Evolutionary conservation across 768 basidiomycete genomes (phyloP).

Genomic region (Mycena pura): DNA sequence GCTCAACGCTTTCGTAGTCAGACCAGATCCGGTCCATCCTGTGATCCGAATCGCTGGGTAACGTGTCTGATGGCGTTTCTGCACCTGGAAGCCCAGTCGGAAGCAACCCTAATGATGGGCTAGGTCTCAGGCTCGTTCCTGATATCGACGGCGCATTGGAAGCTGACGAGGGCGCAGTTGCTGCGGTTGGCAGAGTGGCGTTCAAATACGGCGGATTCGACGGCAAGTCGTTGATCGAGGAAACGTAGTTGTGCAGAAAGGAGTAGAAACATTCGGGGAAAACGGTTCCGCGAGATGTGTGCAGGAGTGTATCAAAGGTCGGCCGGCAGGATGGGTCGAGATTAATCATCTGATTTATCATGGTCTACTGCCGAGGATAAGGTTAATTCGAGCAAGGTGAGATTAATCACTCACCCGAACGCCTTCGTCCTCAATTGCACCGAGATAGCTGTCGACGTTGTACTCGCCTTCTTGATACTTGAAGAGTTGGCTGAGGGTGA

Average conservation of each 20-base stretch:
- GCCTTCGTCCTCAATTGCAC: constrained; percentile 78
- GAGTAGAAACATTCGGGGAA: constrained; percentile 96
- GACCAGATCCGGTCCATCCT: constrained; percentile 84
- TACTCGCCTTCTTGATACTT: constrained; percentile 91
- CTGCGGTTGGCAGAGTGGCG: constrained; percentile 41
- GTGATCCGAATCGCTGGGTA: constrained; percentile 87
- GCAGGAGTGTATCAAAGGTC: constrained; percentile 80
- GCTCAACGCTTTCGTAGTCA: constrained; percentile 85
- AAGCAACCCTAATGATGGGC: constrained; percentile 35
- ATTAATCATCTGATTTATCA: constrained; percentile 91
- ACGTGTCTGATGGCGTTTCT: constrained; percentile 44
- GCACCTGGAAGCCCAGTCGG: constrained; percentile 26
- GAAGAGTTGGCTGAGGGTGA: constrained; percentile 93
- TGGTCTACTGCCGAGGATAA: constrained; percentile 58
- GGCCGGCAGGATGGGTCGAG: constrained; percentile 81
- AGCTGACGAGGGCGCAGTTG: constrained; percentile 33
- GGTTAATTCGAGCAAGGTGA: constrained; percentile 5
- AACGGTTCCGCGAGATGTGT: constrained; percentile 75
- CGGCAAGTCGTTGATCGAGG: constrained; percentile 76
- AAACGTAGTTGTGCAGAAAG: constrained; percentile 90
- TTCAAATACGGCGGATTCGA: constrained; percentile 50
- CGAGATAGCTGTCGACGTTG: constrained; percentile 73
- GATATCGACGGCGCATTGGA: constrained; percentile 44
- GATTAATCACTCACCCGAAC: constrained; percentile 67
- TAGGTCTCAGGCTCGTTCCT: constrained; percentile 39